These are phyloP conservation scores for Fragaria vesca DNA, from an alignment of 306 rosid genomes.

Conservation along the genomic window DNA sequence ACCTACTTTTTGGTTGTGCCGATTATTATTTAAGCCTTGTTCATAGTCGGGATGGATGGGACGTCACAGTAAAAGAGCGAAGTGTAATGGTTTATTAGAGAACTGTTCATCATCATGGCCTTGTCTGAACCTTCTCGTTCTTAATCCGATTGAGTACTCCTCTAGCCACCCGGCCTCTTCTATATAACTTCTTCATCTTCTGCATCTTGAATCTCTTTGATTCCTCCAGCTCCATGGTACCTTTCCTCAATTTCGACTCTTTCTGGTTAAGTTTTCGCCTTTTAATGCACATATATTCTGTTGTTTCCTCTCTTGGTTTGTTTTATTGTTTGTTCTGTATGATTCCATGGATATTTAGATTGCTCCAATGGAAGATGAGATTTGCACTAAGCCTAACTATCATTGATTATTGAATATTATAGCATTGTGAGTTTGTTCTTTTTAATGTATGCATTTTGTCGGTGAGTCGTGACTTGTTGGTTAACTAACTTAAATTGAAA, in stretches of 20 bases:
- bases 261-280: neutral
- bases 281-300: neutral
- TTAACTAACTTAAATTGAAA: too few relatives aligned
- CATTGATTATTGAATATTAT: too few relatives aligned
- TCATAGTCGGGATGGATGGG: conserved; percentile 18
- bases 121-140: conserved; percentile 10
- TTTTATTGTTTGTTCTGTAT: neutral
- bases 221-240: conserved; percentile 15
- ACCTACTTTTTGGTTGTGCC: conserved; percentile 6
- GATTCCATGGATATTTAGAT: neutral
- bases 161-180: conserved; percentile 3
- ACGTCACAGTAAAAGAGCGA: conserved; percentile 1
- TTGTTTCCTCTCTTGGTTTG: neutral
- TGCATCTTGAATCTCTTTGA: conserved; percentile 7
- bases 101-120: conserved; percentile 11
- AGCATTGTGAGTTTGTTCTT: too few relatives aligned
- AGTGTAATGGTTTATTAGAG: neutral
- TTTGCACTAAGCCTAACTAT: neutral
- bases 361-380: neutral
- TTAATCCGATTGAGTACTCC: neutral
- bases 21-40: conserved; percentile 17
- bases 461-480: too few relatives aligned
- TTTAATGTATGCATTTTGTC: too few relatives aligned
- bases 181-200: neutral
- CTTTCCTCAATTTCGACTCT: neutral